Conservation (phyloP, 2,329 filamentous ascomycete genomes). For the Podosphaera leucotricha region DNA sequence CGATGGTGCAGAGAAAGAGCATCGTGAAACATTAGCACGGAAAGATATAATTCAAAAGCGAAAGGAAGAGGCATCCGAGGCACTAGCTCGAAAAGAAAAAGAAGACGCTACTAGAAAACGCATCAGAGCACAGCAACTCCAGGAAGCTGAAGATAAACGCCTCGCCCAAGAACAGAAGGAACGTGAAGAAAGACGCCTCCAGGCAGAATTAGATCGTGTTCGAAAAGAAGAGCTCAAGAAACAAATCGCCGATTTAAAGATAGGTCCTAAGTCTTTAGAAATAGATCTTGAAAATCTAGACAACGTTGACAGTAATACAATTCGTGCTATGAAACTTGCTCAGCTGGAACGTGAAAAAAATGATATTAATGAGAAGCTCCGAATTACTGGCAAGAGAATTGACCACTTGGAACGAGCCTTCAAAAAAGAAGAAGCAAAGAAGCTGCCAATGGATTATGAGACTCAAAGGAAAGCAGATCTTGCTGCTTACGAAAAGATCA, state of each 20-base stretch:
- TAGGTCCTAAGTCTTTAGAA: slow-evolving; percentile 49
- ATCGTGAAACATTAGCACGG: slow-evolving; percentile 60
- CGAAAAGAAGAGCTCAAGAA: slow-evolving; percentile 86
- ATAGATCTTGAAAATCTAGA: slow-evolving; percentile 66
- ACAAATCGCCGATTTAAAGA: slow-evolving; percentile 76
- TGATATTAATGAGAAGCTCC: slow-evolving; percentile 72
- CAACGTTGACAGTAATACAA: slow-evolving; percentile 66
- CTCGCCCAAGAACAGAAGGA: slow-evolving; percentile 82
- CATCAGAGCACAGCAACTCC: slow-evolving; percentile 63
- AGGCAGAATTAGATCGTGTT: slow-evolving; percentile 72
- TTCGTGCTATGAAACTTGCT: slow-evolving; percentile 83
- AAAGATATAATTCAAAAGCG: slow-evolving; percentile 88
- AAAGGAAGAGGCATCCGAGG: slow-evolving; percentile 83
- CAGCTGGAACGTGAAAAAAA: slow-evolving; percentile 98
- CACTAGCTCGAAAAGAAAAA: slow-evolving; percentile 69
- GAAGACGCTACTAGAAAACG: slow-evolving; percentile 80
- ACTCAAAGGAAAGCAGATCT: slow-evolving; percentile 57
- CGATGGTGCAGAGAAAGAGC: slow-evolving; percentile 78
- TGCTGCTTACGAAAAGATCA: slow-evolving; percentile 57
- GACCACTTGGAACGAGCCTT: slow-evolving; percentile 95
- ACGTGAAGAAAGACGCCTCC: slow-evolving; percentile 64
- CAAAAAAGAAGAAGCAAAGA: slow-evolving; percentile 86
- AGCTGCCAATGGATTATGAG: slow-evolving; percentile 66
- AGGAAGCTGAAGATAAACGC: slow-evolving; percentile 73
- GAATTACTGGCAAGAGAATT: slow-evolving; percentile 81